Base-by-base conservation (phyloP, 805 yeast genomes). In the Millerozyma acaciae region DNA sequence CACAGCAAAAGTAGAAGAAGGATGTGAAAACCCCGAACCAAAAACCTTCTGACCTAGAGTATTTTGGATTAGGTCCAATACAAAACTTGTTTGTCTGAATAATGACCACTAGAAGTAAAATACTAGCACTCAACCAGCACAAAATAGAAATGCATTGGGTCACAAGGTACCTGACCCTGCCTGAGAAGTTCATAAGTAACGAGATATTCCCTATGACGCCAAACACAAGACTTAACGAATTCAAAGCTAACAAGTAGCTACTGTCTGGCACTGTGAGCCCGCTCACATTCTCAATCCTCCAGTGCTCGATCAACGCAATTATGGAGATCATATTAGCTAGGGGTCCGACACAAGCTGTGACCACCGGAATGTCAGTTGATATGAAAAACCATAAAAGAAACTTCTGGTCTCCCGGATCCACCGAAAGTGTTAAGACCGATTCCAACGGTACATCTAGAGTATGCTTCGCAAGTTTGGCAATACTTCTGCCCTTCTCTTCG, bases 21-120 rank as follows among this genome's bases (percentile, higher is more conserved):
- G 76, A 68, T 0, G 95, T 84, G 39, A 81, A 58, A 0, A 75
- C 74, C 0, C 87, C 95, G 54, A 70, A 81, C 88, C 89, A 87
- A 51, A 74, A 87, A 2, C 94, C 95, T 42, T 76, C 80, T 0
- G 85, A 62, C 21, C 48, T 33, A 2, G 15, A 14, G 36, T 39
- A 44, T 6, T 19, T 30, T 8, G 48, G 31, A 36, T 43, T 35
- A 2, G 28, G 21, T 14, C 44, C 48, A 27, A 37, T 34, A 23
- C 47, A 47, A 3, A 35, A 34, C n/a, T 38, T 38, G 28, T 64
- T 51, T 6, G 73, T 53, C 3, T 67, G 48, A 5, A 71, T 43
- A 1, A 81, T 52, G 2, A 73, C 78, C 0, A 63, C 63, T 32
- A 81, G 35, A 21, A 87, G 61, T 8, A 83, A 41, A 2, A 63